Evolutionary conservation across 2,329 filamentous ascomycete species (phyloP).

Genomic region (Aspergillus sp.): DNA sequence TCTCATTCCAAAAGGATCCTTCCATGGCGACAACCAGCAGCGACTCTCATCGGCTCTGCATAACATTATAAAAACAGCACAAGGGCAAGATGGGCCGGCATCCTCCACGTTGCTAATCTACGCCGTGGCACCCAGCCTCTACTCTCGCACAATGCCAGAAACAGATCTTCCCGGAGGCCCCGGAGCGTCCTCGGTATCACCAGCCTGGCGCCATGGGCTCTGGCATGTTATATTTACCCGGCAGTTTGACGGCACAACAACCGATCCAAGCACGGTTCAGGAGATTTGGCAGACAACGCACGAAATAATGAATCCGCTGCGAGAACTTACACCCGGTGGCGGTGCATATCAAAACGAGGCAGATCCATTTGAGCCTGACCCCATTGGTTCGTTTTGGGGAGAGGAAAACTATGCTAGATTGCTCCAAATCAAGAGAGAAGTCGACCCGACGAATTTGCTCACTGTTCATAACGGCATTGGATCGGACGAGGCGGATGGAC

Average conservation of each 20-base stretch:
- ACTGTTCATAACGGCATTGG: constrained; percentile 17
- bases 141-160: constrained; percentile 9
- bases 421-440: constrained; percentile 14
- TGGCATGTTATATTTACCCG: constrained; percentile 20
- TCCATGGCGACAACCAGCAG: constrained; percentile 8
- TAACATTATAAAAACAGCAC: constrained; percentile 1
- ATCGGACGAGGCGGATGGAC: constrained; percentile 12
- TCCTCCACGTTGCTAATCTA: constrained; percentile 4
- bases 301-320: constrained; percentile 15
- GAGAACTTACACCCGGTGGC: constrained; percentile 14
- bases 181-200: constrained; percentile 19
- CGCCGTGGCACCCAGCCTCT: constrained; percentile 6
- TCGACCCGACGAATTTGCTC: constrained; percentile 16
- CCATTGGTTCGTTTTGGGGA: constrained; percentile 15
- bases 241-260: constrained; percentile 7
- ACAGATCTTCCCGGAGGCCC: constrained; percentile 14
- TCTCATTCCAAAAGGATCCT: constrained; percentile 7
- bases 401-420: constrained; percentile 16
- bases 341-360: constrained; percentile 20
- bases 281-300: constrained; percentile 13
- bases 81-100: background rate
- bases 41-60: constrained; percentile 5
- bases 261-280: constrained; percentile 11
- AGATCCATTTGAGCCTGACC: constrained; percentile 16
- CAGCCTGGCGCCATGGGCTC: constrained; percentile 19